phyloP scores from a whole-genome alignment of 495 filamentous ascomycete genomes.

The Amorphotheca resinae region DNA sequence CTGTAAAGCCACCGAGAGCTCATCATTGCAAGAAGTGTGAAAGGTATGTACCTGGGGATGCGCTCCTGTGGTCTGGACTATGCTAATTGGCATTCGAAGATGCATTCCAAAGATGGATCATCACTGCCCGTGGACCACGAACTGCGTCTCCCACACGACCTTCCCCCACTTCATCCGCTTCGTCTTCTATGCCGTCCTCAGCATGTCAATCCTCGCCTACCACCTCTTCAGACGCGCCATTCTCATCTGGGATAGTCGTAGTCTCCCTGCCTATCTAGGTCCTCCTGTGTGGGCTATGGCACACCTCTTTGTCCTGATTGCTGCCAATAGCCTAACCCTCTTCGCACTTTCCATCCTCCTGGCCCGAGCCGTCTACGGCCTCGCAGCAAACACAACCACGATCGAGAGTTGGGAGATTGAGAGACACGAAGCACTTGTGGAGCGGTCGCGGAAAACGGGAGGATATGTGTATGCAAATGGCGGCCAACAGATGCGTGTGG shows the following conservation, averaged over 20 bases:
- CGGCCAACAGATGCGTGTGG: slow-evolving; percentile 37
- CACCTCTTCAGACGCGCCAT: slow-evolving; percentile 41
- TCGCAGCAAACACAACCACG: slow-evolving; percentile 49
- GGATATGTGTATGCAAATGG: slow-evolving; percentile 49
- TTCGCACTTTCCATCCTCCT: slow-evolving; percentile 58
- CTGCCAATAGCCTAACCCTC: slow-evolving; percentile 47
- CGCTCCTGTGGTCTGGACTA: neutral
- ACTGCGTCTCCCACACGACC: slow-evolving; percentile 84
- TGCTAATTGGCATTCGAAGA: slow-evolving; percentile 27
- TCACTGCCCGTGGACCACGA: slow-evolving; percentile 92
- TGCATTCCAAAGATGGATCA: slow-evolving; percentile 98
- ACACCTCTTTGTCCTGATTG: slow-evolving; percentile 51
- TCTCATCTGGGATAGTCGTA: slow-evolving; percentile 50
- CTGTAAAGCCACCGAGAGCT: slow-evolving; percentile 70
- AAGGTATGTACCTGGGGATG: slow-evolving; percentile 31
- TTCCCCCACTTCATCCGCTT: slow-evolving; percentile 63
- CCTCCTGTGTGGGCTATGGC: slow-evolving; percentile 49
- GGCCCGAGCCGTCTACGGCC: slow-evolving; percentile 28
- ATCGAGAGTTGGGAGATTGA: slow-evolving; percentile 94
- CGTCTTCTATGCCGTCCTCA: slow-evolving; percentile 47
- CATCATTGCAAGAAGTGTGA: slow-evolving; percentile 88
- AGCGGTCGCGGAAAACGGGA: slow-evolving; percentile 42
- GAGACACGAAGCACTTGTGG: slow-evolving; percentile 63
- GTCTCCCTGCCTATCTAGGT: slow-evolving; percentile 73
- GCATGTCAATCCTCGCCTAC: slow-evolving; percentile 45